These are phyloP conservation scores for Mortierella hygrophila DNA, from an alignment of 192 early-diverging fungal genomes.

Conservation along the genomic window DNA sequence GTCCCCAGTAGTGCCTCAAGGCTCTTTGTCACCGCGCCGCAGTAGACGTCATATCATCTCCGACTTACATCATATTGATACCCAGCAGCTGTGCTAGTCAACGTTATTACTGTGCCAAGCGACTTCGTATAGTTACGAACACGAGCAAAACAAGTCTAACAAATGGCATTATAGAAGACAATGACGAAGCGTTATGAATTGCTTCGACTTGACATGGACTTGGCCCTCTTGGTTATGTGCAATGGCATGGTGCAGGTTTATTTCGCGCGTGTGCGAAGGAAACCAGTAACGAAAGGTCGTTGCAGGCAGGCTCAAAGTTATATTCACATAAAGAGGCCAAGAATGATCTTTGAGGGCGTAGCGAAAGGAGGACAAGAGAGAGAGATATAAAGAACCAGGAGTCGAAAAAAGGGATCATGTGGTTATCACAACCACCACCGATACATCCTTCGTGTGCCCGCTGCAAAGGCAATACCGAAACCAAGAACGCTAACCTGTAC, in stretches of 20 bases:
- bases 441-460: not conserved
- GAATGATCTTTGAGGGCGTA: not conserved
- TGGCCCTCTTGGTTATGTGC: not conserved
- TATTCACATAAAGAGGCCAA: not conserved
- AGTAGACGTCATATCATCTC: conserved; percentile 17
- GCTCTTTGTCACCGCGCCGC: conserved; percentile 6
- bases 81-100: not conserved
- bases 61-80: not conserved
- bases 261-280: not conserved
- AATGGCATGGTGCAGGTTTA: not conserved
- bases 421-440: not conserved
- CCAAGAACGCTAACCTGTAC: not conserved
- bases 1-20: not conserved
- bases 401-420: not conserved
- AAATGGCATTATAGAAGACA: not conserved
- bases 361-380: not conserved
- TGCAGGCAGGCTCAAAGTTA: not conserved
- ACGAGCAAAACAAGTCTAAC: not conserved
- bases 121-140: no score
- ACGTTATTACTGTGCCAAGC: not conserved
- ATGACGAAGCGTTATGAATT: not conserved
- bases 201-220: not conserved
- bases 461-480: not conserved
- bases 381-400: not conserved
- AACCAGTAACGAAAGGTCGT: not conserved